Percentiles rank a stretch among this genome's conserved stretches.
These are phyloP conservation scores for Trichophyton verrucosum DNA, from an alignment of 2,329 filamentous ascomycete species.

Conservation along the genomic window DNA sequence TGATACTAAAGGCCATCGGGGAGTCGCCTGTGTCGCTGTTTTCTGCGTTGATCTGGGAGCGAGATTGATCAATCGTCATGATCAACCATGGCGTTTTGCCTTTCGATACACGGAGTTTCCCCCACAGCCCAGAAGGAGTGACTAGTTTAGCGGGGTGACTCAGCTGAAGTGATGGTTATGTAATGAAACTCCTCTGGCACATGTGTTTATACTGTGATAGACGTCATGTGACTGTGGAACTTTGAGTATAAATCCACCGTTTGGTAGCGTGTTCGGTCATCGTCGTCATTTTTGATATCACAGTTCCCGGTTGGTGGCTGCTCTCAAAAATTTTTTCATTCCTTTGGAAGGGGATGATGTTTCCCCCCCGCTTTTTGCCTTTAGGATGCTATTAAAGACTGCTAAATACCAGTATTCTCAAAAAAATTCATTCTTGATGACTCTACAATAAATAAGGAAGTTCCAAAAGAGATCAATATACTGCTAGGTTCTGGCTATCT, in stretches of 20 bases:
- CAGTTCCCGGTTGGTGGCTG: neutral
- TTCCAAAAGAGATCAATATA: neutral
- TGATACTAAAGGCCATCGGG: neutral
- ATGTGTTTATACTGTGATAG: neutral
- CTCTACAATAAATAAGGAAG: neutral
- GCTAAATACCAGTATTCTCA: neutral
- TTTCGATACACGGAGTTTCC: neutral
- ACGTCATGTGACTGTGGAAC: neutral
- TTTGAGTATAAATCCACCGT: neutral
- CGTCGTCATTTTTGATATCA: neutral
- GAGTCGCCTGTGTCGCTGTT: neutral
- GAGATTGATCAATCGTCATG: neutral
- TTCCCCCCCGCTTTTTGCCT: neutral
- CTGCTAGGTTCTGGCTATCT: neutral
- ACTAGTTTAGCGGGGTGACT: neutral
- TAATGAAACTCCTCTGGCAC: neutral
- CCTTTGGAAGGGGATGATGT: neutral
- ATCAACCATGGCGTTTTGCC: neutral
- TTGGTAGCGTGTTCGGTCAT: neutral
- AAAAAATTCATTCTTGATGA: neutral
- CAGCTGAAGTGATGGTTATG: neutral
- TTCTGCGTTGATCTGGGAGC: neutral
- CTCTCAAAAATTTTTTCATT: neutral
- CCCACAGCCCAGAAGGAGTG: neutral
- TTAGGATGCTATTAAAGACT: neutral